phyloP scores from a whole-genome alignment of 495 filamentous ascomycete genomes.

The Trichocladium uniseriatum region DNA sequence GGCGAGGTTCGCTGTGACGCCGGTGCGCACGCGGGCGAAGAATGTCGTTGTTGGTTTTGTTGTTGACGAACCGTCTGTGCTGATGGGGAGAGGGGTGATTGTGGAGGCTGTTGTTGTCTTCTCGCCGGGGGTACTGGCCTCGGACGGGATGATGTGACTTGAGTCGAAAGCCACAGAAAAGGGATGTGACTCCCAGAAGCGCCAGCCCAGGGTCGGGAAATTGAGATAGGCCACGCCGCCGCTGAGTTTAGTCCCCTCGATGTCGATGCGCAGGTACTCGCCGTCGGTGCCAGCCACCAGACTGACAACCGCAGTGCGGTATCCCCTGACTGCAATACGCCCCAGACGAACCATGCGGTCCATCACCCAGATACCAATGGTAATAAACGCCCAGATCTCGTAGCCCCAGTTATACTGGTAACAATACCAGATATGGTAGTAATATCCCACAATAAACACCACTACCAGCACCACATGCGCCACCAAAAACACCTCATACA shows the following conservation, averaged over 20 bases:
- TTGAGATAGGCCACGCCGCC: constrained; percentile 31
- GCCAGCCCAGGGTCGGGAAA: constrained; percentile 31
- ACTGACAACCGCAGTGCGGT: constrained; percentile 24
- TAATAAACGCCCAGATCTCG: constrained; percentile 32
- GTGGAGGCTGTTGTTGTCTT: too few species aligned
- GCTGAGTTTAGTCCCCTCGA: constrained; percentile 16
- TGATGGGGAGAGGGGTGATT: too few species aligned
- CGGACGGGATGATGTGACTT: too few species aligned
- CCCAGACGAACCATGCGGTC: constrained; percentile 30
- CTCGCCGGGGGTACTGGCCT: too few species aligned
- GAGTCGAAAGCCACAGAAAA: constrained; percentile 33
- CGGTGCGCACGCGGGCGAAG: too few species aligned
- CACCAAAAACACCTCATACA: constrained; percentile 21
- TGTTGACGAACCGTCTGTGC: too few species aligned
- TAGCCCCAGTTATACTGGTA: constrained; percentile 29
- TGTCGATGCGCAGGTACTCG: constrained; percentile 28
- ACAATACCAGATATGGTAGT: constrained; percentile 27
- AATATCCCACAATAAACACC: constrained; percentile 27
- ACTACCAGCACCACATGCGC: constrained; percentile 16
- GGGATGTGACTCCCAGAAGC: constrained; percentile 38
- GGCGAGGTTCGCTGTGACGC: too few species aligned
- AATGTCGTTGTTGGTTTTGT: too few species aligned
- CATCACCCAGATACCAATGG: constrained; percentile 32
- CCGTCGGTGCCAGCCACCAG: constrained; percentile 17
- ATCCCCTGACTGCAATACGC: constrained; percentile 22